Percentiles rank a stretch among this genome's conserved stretches.
Evolutionary conservation across 1,139 yeast species (phyloP).

Genomic region (Zygoascus hellenicus): DNA sequence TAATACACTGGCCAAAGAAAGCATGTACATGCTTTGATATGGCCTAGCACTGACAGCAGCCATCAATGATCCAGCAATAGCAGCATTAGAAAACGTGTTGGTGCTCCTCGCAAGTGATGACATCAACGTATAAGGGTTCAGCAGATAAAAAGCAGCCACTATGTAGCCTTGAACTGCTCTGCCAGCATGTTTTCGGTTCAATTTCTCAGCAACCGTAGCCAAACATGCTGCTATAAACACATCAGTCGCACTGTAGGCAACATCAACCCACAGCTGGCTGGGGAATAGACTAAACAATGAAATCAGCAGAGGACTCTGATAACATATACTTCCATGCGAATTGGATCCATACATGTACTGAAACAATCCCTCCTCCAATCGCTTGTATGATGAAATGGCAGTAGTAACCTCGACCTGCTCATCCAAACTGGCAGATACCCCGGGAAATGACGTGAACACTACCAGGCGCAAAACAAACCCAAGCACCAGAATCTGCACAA

Average conservation of each 20-base stretch:
- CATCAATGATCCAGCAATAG: slow-evolving; percentile 49
- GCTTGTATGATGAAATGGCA: slow-evolving; percentile 60
- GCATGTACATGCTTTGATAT: slow-evolving; percentile 44
- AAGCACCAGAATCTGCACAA: slow-evolving; percentile 11
- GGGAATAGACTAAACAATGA: slow-evolving; percentile 41
- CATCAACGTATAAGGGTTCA: slow-evolving; percentile 73
- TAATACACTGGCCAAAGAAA: slow-evolving; percentile 62
- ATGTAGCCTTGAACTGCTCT: slow-evolving; percentile 21
- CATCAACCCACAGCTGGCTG: slow-evolving; percentile 23
- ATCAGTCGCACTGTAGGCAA: slow-evolving; percentile 41
- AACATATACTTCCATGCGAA: slow-evolving; percentile 83
- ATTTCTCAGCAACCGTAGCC: slow-evolving; percentile 36
- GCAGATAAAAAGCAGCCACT: slow-evolving; percentile 52
- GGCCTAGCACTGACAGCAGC: slow-evolving; percentile 40
- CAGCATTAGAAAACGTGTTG: slow-evolving; percentile 51
- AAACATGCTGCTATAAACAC: slow-evolving; percentile 39
- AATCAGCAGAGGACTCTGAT: slow-evolving; percentile 71
- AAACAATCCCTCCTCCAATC: slow-evolving; percentile 75
- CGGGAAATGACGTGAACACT: slow-evolving; percentile 27
- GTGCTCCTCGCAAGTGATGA: slow-evolving; percentile 70
- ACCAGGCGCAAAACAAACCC: slow-evolving; percentile 24
- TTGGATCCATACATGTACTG: slow-evolving; percentile 52
- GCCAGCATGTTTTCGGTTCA: slow-evolving; percentile 9
- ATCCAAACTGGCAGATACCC: slow-evolving; percentile 38
- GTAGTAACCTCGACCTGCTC: slow-evolving; percentile 72